Evolutionary conservation across 441 rosid genomes (phyloP).

Genomic region (Isatis lusitanica): DNA sequence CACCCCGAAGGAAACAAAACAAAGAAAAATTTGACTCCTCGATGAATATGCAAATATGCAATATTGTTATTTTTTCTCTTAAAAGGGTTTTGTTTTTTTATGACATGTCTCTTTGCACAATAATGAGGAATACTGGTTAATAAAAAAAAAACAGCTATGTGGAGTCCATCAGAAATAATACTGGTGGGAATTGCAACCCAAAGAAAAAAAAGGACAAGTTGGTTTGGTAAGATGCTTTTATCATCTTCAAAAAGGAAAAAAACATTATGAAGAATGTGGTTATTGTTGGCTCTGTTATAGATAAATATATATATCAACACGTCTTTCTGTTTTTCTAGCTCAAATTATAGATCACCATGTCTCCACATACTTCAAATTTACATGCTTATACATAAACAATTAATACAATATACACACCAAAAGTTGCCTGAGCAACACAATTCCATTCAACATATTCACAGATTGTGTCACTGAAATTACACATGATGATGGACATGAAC

Average conservation of each 20-base stretch:
- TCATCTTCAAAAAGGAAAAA: not conserved
- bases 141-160: slow-evolving; percentile 11
- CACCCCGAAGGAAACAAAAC: slow-evolving; percentile 11
- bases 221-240: slow-evolving; percentile 10
- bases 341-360: not conserved
- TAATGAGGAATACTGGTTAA: slow-evolving; percentile 29
- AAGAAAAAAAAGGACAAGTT: slow-evolving; percentile 3
- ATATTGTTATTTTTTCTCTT: not conserved
- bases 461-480: not conserved
- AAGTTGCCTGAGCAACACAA: not conserved
- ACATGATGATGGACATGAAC: not conserved
- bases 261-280: slow-evolving; percentile 1
- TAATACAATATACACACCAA: not conserved
- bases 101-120: slow-evolving; percentile 32
- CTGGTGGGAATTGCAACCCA: not conserved
- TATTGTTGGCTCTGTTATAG: slow-evolving; percentile 3
- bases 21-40: not conserved
- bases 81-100: slow-evolving; percentile 17
- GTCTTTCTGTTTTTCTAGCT: not conserved
- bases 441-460: not conserved
- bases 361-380: not conserved
- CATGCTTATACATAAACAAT: not conserved
- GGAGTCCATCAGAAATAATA: not conserved
- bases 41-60: not conserved
- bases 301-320: not conserved